A percentile compares a stretch with the other conserved stretches of the same genome.
Evolutionary conservation across 192 early-diverging fungal genomes (phyloP).

Genomic region (Podila horticola): DNA sequence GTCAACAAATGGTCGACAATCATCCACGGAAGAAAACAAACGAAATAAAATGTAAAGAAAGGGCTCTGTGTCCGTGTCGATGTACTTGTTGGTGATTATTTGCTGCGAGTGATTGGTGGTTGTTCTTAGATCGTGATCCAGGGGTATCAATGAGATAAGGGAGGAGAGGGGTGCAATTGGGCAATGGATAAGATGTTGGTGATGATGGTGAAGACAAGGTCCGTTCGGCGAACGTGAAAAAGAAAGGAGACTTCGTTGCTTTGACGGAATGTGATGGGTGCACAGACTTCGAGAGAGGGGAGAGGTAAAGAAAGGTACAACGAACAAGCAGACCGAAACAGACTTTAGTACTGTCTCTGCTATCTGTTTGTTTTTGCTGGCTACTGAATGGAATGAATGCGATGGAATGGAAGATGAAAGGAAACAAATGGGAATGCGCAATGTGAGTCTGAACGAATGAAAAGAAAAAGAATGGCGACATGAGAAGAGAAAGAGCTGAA

Average conservation of each 20-base stretch:
- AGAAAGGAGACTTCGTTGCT: too few species aligned
- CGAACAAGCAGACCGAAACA: too few species aligned
- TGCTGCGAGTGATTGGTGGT: neutral
- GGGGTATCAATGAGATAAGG: too few species aligned
- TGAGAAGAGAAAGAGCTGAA: neutral
- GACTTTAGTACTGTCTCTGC: neutral
- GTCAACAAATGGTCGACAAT: slow-evolving; percentile 34
- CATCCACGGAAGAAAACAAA: slow-evolving; percentile 2
- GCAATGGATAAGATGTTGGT: too few species aligned
- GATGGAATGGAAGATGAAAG: neutral
- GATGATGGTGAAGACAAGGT: too few species aligned
- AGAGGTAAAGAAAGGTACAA: too few species aligned
- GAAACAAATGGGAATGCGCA: neutral
- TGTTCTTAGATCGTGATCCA: too few species aligned
- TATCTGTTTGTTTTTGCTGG: neutral
- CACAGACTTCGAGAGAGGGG: too few species aligned
- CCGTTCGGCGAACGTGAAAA: too few species aligned
- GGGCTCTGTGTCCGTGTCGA: neutral
- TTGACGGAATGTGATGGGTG: too few species aligned
- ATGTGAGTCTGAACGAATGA: neutral
- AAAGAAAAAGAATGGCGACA: neutral
- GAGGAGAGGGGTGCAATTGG: too few species aligned
- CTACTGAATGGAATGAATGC: neutral
- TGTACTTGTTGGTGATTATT: neutral
- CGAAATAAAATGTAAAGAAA: neutral